Conservation (phyloP, 2,329 filamentous ascomycete species). For the Lasiodiplodia gonubiensis region DNA sequence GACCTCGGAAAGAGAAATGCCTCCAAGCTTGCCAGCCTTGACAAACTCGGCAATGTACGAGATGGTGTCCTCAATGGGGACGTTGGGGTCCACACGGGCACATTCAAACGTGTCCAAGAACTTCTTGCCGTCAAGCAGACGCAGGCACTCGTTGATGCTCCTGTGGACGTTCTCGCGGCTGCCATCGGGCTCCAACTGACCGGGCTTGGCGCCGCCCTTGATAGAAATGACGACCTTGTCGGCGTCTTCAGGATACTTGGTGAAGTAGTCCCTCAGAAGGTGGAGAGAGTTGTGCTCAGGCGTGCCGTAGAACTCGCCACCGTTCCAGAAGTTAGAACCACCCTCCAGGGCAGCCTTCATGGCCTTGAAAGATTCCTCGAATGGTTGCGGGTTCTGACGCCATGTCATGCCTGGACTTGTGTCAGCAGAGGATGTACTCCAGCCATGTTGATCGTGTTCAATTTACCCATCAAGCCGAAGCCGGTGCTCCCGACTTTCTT, state of each 20-base stretch:
- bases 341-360: constrained; percentile 51
- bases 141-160: constrained; percentile 54
- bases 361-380: constrained; percentile 49
- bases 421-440: background rate
- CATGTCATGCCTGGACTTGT: constrained; percentile 51
- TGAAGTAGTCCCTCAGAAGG: constrained; percentile 58
- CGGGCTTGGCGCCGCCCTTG: constrained; percentile 52
- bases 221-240: constrained; percentile 58
- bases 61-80: constrained; percentile 54
- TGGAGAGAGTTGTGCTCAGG: constrained; percentile 55
- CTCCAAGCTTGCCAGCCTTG: constrained; percentile 52
- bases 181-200: constrained; percentile 47
- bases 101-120: constrained; percentile 56
- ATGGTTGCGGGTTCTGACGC: constrained; percentile 46
- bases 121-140: constrained; percentile 54
- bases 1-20: constrained; percentile 54
- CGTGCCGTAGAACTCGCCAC: constrained; percentile 56
- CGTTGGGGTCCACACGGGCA: constrained; percentile 52
- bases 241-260: constrained; percentile 57
- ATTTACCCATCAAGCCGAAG: constrained; percentile 55
- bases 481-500: constrained; percentile 50
- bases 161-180: constrained; percentile 48
- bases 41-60: constrained; percentile 49
- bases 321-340: constrained; percentile 58
- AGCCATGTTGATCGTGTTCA: background rate